These are phyloP conservation scores for Vitis hybrid DNA, from an alignment of 177 flowering plant species.

Conservation along the genomic window DNA sequence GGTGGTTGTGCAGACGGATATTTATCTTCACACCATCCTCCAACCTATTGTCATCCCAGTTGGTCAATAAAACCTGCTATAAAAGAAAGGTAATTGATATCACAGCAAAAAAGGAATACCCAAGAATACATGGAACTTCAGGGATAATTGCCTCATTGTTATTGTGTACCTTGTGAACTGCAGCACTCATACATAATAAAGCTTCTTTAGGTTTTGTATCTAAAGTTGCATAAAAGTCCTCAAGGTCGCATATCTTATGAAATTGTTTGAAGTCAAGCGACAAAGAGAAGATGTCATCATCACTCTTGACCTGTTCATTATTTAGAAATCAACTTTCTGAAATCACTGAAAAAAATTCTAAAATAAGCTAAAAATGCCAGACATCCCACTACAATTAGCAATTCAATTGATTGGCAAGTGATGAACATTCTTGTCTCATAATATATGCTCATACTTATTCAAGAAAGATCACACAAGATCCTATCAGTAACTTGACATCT, in stretches of 20 bases:
- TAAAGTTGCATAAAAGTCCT: slow-evolving; percentile 44
- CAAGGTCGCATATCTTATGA: slow-evolving; percentile 45
- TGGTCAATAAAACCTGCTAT: slow-evolving; percentile 41
- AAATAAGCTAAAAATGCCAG: not conserved
- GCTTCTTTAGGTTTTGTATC: slow-evolving; percentile 66
- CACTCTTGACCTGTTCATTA: slow-evolving; percentile 54
- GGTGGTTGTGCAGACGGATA: slow-evolving; percentile 70
- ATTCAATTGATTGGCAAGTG: not conserved
- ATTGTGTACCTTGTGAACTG: slow-evolving; percentile 72
- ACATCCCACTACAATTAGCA: not conserved
- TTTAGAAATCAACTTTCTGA: slow-evolving; percentile 1
- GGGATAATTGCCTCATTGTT: not conserved
- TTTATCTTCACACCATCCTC: slow-evolving; percentile 56
- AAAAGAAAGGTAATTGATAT: not conserved
- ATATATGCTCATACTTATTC: no score
- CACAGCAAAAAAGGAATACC: not conserved
- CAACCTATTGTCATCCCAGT: slow-evolving; percentile 22
- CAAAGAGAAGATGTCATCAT: slow-evolving; percentile 42
- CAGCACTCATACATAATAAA: slow-evolving; percentile 75
- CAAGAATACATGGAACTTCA: not conserved
- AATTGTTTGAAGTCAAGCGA: slow-evolving; percentile 71
- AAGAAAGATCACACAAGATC: no score
- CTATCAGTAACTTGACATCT: no score
- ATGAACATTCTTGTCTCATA: no score
- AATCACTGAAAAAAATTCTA: not conserved